A percentile compares a stretch with the other conserved stretches of the same genome.
Evolutionary conservation across 75 land plant species (phyloP).

Genomic region (Selaginella tamariscina): DNA sequence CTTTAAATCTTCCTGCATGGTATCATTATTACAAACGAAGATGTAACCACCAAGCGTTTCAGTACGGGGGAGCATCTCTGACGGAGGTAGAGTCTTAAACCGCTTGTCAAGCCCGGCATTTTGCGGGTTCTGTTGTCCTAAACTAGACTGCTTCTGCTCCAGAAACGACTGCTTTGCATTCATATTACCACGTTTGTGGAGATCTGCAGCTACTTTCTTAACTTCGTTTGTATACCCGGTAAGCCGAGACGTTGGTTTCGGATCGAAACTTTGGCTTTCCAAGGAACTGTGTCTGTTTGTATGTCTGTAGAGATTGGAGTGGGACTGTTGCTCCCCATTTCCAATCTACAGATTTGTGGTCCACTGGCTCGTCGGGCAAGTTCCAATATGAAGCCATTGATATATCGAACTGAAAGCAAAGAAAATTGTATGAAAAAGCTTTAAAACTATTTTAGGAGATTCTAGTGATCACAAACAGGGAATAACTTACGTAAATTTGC

Average conservation of each 20-base stretch:
- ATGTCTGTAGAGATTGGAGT: background rate
- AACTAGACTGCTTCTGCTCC: background rate
- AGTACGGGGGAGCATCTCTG: conserved; percentile 80
- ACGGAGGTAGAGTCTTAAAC: conserved; percentile 76
- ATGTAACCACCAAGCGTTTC: conserved; percentile 94
- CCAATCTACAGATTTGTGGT: background rate
- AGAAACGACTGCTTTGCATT: background rate
- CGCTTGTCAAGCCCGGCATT: conserved; percentile 52
- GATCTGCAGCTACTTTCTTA: background rate
- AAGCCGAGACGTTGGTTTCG: background rate
- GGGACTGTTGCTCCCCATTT: background rate
- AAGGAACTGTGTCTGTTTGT: background rate
- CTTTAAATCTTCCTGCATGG: conserved; percentile 96
- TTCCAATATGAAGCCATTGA: background rate
- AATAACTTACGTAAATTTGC: no score
- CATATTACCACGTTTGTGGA: background rate
- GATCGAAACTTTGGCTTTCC: background rate
- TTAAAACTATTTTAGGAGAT: no score
- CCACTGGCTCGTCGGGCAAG: background rate
- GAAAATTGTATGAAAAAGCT: no score
- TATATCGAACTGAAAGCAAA: no score
- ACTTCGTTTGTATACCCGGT: background rate
- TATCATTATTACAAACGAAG: conserved; percentile 97
- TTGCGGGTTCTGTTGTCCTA: conserved; percentile 18
- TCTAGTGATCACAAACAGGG: no score